phyloP scores from a whole-genome alignment of 2,329 filamentous ascomycete species.

The Ceratocystis albifundus region DNA sequence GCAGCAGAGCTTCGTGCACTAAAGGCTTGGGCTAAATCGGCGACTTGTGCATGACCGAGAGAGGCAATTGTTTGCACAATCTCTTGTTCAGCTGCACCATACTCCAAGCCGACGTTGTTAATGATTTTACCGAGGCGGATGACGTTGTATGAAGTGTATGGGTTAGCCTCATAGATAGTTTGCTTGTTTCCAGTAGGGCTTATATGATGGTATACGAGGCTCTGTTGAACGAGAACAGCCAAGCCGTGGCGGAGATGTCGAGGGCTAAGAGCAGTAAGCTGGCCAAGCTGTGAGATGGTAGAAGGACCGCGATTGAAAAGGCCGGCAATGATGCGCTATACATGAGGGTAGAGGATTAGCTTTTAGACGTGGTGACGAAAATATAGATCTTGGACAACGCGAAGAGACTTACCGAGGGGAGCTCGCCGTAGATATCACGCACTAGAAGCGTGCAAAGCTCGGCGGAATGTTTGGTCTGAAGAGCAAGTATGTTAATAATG shows the following conservation, averaged over 20 bases:
- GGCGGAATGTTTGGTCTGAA: slow-evolving; percentile 58
- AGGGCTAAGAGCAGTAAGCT: slow-evolving; percentile 60
- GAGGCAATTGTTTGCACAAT: slow-evolving; percentile 64
- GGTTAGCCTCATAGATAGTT: slow-evolving; percentile 76
- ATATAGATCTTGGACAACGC: background rate
- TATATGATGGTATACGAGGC: slow-evolving; percentile 65
- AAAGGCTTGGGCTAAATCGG: slow-evolving; percentile 57
- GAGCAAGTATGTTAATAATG: background rate
- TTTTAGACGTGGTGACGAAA: background rate
- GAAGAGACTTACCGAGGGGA: slow-evolving; percentile 63
- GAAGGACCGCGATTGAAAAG: slow-evolving; percentile 72
- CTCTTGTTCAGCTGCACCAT: slow-evolving; percentile 62
- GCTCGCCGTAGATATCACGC: slow-evolving; percentile 78
- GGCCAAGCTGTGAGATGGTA: slow-evolving; percentile 54
- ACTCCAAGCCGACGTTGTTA: slow-evolving; percentile 59
- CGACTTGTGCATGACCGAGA: slow-evolving; percentile 64
- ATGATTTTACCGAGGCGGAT: slow-evolving; percentile 72
- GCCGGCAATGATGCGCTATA: slow-evolving; percentile 69
- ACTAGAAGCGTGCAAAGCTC: slow-evolving; percentile 87
- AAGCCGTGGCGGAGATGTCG: slow-evolving; percentile 71
- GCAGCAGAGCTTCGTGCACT: slow-evolving; percentile 28
- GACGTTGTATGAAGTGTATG: slow-evolving; percentile 67
- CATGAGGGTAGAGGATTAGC: slow-evolving; percentile 7
- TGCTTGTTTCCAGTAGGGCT: slow-evolving; percentile 45
- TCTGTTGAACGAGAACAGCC: slow-evolving; percentile 76